Evolutionary conservation across 1,284 basidiomycete species (phyloP), one percentile per base, ranked within the genome.

Genomic region (Taiwanofungus camphoratus): DNA sequence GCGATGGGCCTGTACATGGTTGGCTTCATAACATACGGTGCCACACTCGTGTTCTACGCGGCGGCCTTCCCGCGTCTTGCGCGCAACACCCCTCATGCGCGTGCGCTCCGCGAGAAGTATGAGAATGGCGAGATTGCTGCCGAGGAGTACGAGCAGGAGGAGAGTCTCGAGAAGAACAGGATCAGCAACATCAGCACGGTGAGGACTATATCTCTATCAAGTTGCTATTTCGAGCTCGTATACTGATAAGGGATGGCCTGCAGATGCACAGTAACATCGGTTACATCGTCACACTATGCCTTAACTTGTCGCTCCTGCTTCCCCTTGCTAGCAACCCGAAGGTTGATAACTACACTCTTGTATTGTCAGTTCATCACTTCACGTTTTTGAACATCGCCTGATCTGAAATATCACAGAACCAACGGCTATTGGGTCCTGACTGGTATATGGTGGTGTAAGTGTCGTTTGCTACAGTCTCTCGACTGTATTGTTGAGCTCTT

Each of bases 101-200:
- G 83, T 18, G 61, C 60, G 6, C 64, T 87, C 4, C 69, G 74
- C 36, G 74, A 75, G 45, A 75, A 73, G 55, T 77, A 77, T 49
- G 76, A 82, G 39, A 64, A 63, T 1, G 80, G 82, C 0, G 72
- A 81, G 52, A 76, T 80, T 15, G 57, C 69, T 0, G 60, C 66
- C 3, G 81, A 82, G 39, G 79, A 77, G 51, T 89, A 87, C 54
- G 87, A 88, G 55, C 55, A 57, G 4, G 84, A 89, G 54, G 88
- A 91, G 56, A 85, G 81, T 42, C 57, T 92, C 39, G 82, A 90
- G 65, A 87, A 89, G 69, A 92, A 90, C 56, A 69, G 84, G 42
- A 86, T 93, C 48, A 85, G 85, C 55, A 93, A 93, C 54, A 87
- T 89, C 51, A 83, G 82, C 52, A 90, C 87, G 11, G 84, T 92